Conservation (phyloP, 2,329 filamentous ascomycete species). For the Colletotrichum musae region DNA sequence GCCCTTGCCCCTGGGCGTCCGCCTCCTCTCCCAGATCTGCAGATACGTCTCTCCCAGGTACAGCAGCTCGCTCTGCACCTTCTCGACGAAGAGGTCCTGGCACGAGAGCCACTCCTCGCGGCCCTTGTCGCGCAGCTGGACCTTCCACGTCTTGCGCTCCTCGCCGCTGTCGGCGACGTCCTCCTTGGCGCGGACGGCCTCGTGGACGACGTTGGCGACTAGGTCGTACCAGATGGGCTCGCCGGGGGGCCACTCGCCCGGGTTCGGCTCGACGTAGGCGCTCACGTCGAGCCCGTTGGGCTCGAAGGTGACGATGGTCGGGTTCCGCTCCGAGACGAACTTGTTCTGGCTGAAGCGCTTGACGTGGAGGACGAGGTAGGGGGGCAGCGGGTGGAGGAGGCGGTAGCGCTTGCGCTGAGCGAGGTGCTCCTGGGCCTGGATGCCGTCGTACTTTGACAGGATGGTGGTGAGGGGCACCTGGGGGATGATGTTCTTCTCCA, state of each 20-base stretch:
- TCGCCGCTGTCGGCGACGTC: conserved; percentile 93
- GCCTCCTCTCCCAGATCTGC: conserved; percentile 94
- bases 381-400: conserved; percentile 89
- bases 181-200: conserved; percentile 79
- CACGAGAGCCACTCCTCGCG: conserved; percentile 91
- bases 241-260: conserved; percentile 75
- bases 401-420: conserved; percentile 91
- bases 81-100: conserved; percentile 94
- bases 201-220: conserved; percentile 94
- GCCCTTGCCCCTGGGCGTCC: conserved; percentile 60
- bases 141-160: conserved; percentile 92
- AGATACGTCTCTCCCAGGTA: conserved; percentile 96
- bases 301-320: conserved; percentile 97
- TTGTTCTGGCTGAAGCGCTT: conserved; percentile 98
- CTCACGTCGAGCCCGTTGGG: conserved; percentile 86
- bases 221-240: conserved; percentile 96
- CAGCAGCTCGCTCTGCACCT: conserved; percentile 88
- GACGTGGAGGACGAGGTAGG: conserved; percentile 93
- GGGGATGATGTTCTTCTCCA: conserved; percentile 96
- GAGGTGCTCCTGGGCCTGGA: conserved; percentile 88
- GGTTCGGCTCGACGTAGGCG: conserved; percentile 92
- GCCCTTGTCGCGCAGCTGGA: conserved; percentile 86
- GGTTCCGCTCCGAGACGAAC: conserved; percentile 95
- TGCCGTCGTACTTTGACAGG: conserved; percentile 92
- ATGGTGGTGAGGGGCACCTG: conserved; percentile 88